Percentiles rank a stretch among this genome's conserved stretches.
Evolutionary conservation across 495 filamentous ascomycete species (phyloP).

Genomic region (Bacidia rubella): DNA sequence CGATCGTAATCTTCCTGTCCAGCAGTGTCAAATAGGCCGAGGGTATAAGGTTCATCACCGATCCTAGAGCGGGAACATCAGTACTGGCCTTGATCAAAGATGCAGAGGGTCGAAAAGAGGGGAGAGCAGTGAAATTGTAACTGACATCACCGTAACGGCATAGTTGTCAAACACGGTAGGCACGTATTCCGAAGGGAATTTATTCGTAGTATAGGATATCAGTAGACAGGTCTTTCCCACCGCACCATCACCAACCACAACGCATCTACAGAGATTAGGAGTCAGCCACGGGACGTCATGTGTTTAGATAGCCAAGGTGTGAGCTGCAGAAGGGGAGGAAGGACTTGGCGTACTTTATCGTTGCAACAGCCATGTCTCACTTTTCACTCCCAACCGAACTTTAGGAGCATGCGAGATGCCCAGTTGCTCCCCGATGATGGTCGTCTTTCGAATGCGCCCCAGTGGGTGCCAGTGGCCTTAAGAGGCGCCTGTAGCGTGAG

Average conservation of each 20-base stretch:
- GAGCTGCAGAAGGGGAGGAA: neutral
- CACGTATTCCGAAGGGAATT: slow-evolving; percentile 98
- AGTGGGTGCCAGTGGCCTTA: neutral
- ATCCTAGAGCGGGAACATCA: slow-evolving; percentile 51
- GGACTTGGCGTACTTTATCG: slow-evolving; percentile 56
- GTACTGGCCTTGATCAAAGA: neutral
- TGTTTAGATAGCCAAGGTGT: neutral
- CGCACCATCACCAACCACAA: slow-evolving; percentile 97
- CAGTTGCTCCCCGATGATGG: neutral
- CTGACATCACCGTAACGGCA: slow-evolving; percentile 98
- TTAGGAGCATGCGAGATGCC: neutral
- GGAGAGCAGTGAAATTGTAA: slow-evolving; percentile 16
- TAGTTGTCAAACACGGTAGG: slow-evolving; percentile 99
- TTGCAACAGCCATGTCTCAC: slow-evolving; percentile 59
- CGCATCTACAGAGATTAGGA: slow-evolving; percentile 54
- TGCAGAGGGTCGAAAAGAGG: neutral
- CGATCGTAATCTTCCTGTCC: slow-evolving; percentile 99
- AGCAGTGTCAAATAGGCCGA: slow-evolving; percentile 95
- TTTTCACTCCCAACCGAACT: neutral
- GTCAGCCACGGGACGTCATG: neutral
- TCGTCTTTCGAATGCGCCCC: neutral
- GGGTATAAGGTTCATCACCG: slow-evolving; percentile 94
- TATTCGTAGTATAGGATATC: slow-evolving; percentile 99
- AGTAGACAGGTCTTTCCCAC: slow-evolving; percentile 97
- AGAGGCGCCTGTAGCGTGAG: neutral